Percentiles rank a stretch among this genome's conserved stretches.
These are phyloP conservation scores for Venturiaceae sp. DNA, from an alignment of 2,329 filamentous ascomycete genomes.

Conservation along the genomic window DNA sequence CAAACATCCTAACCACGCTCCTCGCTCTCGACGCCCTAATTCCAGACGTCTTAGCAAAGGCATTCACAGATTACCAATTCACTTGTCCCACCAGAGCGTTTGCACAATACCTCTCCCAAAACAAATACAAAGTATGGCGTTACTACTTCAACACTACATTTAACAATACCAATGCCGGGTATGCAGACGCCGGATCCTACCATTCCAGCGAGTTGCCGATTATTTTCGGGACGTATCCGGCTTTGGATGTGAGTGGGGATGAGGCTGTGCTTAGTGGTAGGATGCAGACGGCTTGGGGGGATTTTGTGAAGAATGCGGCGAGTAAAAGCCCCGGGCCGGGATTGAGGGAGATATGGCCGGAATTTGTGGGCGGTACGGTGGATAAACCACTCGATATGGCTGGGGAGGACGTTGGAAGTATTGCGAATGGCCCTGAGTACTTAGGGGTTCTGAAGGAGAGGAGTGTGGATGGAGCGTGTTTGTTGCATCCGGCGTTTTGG, in stretches of 20 bases:
- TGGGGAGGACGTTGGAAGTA: too few relatives aligned
- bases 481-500: too few relatives aligned
- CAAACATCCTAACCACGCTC: not conserved
- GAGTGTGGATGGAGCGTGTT: too few relatives aligned
- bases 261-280: not conserved
- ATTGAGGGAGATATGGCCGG: too few relatives aligned
- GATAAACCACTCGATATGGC: too few relatives aligned
- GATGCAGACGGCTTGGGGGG: conserved; percentile 23
- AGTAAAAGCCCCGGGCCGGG: too few relatives aligned
- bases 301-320: conserved; percentile 26
- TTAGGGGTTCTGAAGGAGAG: too few relatives aligned
- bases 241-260: conserved; percentile 26
- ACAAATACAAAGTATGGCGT: conserved; percentile 15
- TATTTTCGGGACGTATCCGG: conserved; percentile 21
- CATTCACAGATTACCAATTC: conserved; percentile 16
- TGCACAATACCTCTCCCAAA: not conserved
- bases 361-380: too few relatives aligned
- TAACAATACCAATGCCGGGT: conserved; percentile 20
- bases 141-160: conserved; percentile 28
- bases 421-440: too few relatives aligned
- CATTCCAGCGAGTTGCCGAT: conserved; percentile 23
- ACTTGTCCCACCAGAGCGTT: conserved; percentile 1
- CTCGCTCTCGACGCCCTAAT: too few relatives aligned
- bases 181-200: conserved; percentile 22
- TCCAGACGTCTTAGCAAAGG: conserved; percentile 8